These are phyloP conservation scores for Vitis riparia DNA, from an alignment of 164 flowering plant genomes.

Conservation along the genomic window DNA sequence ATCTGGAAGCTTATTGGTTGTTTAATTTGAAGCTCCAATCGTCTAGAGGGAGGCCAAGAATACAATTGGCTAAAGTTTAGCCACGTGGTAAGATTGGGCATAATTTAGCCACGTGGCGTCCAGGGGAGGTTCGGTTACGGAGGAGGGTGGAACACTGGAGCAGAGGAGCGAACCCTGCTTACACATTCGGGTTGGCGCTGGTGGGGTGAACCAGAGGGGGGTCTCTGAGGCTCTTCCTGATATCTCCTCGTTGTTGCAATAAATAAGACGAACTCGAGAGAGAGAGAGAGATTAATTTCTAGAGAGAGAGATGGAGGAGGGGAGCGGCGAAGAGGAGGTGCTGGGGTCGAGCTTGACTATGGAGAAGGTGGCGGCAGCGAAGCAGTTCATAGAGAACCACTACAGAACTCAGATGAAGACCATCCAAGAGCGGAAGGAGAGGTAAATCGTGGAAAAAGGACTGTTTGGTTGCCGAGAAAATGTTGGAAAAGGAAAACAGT, in stretches of 20 bases:
- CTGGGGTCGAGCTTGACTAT: constrained; percentile 67
- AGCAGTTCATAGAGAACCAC: constrained; percentile 92
- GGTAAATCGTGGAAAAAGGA: constrained; percentile 31
- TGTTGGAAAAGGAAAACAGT: not conserved
- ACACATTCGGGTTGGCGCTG: not conserved
- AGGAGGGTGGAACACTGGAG: not conserved
- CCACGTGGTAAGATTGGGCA: not conserved
- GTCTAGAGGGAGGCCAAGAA: not conserved
- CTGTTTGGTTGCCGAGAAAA: constrained; percentile 19
- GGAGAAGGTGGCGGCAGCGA: constrained; percentile 96
- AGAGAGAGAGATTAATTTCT: constrained; percentile 7
- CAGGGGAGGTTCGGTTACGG: too few species aligned
- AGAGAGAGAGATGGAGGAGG: constrained; percentile 27
- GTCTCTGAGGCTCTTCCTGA: constrained; percentile 2
- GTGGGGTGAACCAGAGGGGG: not conserved
- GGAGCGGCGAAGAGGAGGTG: constrained; percentile 35
- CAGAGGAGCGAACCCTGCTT: not conserved
- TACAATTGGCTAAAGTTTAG: not conserved
- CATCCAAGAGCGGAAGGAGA: constrained; percentile 82
- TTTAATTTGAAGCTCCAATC: constrained; percentile 1
- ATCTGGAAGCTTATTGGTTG: constrained; percentile 9
- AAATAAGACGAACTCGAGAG: constrained; percentile 13
- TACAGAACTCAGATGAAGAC: constrained; percentile 90
- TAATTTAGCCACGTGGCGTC: not conserved
- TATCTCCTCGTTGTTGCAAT: constrained; percentile 19